Evolutionary conservation across 2,329 filamentous ascomycete species (phyloP).

Genomic region (Ilyonectria mors-panacis): DNA sequence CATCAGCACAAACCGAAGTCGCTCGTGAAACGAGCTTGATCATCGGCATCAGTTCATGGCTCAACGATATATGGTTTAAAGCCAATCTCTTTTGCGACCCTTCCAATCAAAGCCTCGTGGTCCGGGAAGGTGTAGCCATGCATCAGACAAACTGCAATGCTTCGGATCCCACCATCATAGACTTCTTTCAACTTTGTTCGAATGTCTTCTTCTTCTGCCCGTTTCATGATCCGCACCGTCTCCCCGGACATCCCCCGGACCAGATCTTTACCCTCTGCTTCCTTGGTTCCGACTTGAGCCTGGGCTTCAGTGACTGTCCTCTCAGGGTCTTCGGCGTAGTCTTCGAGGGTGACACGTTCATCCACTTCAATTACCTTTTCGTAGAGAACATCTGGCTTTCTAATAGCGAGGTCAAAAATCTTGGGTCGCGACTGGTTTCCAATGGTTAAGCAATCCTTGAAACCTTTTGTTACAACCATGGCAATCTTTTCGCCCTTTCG

Average conservation of each 20-base stretch:
- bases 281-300: conserved; percentile 64
- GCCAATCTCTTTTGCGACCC: conserved; percentile 83
- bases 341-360: conserved; percentile 91
- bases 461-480: conserved; percentile 88
- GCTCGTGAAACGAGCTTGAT: conserved; percentile 61
- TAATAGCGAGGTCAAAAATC: conserved; percentile 92
- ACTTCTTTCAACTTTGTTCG: conserved; percentile 72
- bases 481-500: conserved; percentile 92
- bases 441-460: conserved; percentile 89
- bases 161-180: conserved; percentile 78
- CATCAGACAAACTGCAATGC: conserved; percentile 92
- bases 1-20: conserved; percentile 61
- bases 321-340: conserved; percentile 90
- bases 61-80: conserved; percentile 78
- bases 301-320: conserved; percentile 70
- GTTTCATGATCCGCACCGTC: conserved; percentile 75
- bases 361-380: conserved; percentile 89
- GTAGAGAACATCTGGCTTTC: conserved; percentile 89
- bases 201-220: conserved; percentile 70
- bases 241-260: conserved; percentile 79
- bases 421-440: conserved; percentile 91
- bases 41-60: conserved; percentile 60
- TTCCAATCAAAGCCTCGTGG: conserved; percentile 85
- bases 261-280: conserved; percentile 69
- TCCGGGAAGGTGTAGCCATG: conserved; percentile 93